Conservation (phyloP, 768 basidiomycete species). For the Agaricus blazei region DNA sequence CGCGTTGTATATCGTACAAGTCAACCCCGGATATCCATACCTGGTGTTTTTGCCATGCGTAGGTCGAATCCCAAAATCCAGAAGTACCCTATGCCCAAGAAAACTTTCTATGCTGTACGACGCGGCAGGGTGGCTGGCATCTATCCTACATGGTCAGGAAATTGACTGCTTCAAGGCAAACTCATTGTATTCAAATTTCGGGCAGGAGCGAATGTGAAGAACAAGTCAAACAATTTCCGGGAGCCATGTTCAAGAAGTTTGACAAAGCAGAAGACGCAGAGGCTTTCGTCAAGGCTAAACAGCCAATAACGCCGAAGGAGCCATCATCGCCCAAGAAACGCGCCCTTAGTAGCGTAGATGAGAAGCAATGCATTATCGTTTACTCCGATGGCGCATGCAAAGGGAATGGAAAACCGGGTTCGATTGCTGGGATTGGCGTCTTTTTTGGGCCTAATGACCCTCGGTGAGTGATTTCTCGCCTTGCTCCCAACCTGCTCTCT, state of each 20-base stretch:
- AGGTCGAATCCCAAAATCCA: not conserved
- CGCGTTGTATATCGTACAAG: not conserved
- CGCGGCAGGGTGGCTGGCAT: slow-evolving; percentile 62
- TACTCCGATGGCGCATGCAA: slow-evolving; percentile 88
- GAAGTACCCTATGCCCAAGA: slow-evolving; percentile 28
- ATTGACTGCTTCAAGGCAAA: not conserved
- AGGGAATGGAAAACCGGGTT: slow-evolving; percentile 66
- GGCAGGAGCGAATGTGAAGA: slow-evolving; percentile 68
- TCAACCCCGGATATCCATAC: not conserved
- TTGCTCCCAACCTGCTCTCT: not conserved
- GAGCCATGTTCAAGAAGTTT: slow-evolving; percentile 69
- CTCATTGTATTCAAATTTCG: not conserved
- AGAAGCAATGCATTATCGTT: slow-evolving; percentile 44
- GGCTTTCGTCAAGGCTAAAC: slow-evolving; percentile 36
- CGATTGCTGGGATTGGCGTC: slow-evolving; percentile 81
- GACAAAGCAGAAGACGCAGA: slow-evolving; percentile 49
- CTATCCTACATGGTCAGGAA: slow-evolving; percentile 61
- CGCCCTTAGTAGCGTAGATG: slow-evolving; percentile 19
- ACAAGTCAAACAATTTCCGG: slow-evolving; percentile 61
- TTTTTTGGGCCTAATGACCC: slow-evolving; percentile 77
- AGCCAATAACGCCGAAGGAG: slow-evolving; percentile 1
- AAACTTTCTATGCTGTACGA: slow-evolving; percentile 69
- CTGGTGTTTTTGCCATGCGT: not conserved
- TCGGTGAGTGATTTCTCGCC: slow-evolving; percentile 33
- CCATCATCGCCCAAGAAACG: not conserved